Evolutionary conservation across 2,329 filamentous ascomycete species (phyloP), one percentile per base, ranked within the genome.

Genomic region (Amauroascus niger): DNA sequence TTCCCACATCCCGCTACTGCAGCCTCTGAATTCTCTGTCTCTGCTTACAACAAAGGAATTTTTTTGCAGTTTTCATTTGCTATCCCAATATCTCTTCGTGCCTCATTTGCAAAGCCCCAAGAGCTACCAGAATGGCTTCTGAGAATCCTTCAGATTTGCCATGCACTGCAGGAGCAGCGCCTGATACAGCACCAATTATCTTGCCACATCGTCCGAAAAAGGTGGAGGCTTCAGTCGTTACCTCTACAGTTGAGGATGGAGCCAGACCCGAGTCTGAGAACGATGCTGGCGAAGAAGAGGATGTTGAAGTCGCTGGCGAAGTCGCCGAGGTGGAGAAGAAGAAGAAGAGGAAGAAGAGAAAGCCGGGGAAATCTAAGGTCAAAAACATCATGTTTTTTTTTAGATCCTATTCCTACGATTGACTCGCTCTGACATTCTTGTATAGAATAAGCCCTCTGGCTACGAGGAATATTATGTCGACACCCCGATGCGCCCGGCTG

Each of bases 381-480:
- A 13, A n/a, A 13, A 32, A 35, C 20, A 5, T 43, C n/a, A 4
- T 24, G 22, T 37, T 11, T 24, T 30, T 30, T n/a, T 16, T 18
- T 3, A 5, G 9, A 9, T 9, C 26, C 26, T 30, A 30, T 41
- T 32, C 2, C 7, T 18, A 11, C 5, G 18, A 18, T 4, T n/a
- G n/a, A n/a, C n/a, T n/a, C n/a, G n/a, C n/a, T n/a, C 40, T 54
- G 18, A 54, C 24, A 56, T 54, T 49, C 24, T n/a, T 32, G 22
- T 20, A 45, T 57, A 75, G 71, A 65, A 62, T 46, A 70, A 72
- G 55, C 73, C 74, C 4, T 85, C 80, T 5, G 87, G 87, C 0
- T 90, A 89, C 55, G 87, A 90, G 79, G 84, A 89, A 57, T 88
- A 81, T 67, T 93, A 81, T 65, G 82, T 86, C 11, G 91, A 97